Conservation (phyloP, 345 rosid genomes). For the Kandelia obovata region DNA sequence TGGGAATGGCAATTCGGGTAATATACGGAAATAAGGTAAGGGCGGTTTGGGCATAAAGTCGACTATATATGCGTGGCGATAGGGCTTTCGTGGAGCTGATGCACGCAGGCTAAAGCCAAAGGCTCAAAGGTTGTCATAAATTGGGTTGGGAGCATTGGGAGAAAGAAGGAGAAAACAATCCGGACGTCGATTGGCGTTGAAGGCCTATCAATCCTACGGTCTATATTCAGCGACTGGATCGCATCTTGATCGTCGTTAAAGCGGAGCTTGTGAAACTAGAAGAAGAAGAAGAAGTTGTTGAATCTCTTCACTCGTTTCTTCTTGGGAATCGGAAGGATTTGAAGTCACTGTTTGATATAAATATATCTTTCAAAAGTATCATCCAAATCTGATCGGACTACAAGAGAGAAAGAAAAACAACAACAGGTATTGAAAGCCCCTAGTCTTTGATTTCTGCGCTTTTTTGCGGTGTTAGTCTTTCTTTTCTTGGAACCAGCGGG, state of each 20-base stretch:
- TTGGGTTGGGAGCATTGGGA: too few relatives aligned
- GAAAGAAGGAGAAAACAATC: too few relatives aligned
- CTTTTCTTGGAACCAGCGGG: slow-evolving; percentile 8
- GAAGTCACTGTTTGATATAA: too few relatives aligned
- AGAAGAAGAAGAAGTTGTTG: background rate
- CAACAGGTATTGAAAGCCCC: slow-evolving; percentile 35
- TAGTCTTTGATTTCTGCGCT: slow-evolving; percentile 38
- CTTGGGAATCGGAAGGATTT: too few relatives aligned
- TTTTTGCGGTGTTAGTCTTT: slow-evolving; percentile 23
- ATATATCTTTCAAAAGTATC: background rate
- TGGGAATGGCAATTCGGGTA: slow-evolving; percentile 15
- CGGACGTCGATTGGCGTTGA: too few relatives aligned
- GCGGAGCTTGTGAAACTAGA: background rate
- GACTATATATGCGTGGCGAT: slow-evolving; percentile 34
- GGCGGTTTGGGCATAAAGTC: slow-evolving; percentile 20
- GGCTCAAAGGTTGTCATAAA: too few relatives aligned
- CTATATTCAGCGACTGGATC: background rate
- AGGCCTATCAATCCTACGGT: background rate
- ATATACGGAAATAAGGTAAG: background rate
- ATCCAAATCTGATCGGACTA: slow-evolving; percentile 5
- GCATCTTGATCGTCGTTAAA: background rate
- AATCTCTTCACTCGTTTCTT: background rate
- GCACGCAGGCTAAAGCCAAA: background rate
- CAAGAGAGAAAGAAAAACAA: background rate
- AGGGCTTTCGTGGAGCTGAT: slow-evolving; percentile 32